Percentiles rank a stretch among this genome's conserved stretches.
Conservation (phyloP, 371 early-diverging fungal genomes). For the Mucor sp. region DNA sequence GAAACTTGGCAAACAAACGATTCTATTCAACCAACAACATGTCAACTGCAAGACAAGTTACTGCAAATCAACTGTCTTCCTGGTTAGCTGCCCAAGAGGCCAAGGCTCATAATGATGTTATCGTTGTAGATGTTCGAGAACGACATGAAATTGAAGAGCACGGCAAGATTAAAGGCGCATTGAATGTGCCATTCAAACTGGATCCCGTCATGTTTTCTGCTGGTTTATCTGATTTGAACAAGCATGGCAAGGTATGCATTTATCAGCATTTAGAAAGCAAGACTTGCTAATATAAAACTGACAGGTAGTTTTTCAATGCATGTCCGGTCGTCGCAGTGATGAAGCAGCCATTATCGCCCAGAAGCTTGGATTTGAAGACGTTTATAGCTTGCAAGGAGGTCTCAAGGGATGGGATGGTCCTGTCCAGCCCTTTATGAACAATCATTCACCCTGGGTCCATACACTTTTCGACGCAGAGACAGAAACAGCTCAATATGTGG, state of each 20-base stretch:
- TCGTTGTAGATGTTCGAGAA: conserved; percentile 31
- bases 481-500: conserved; percentile 49
- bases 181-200: conserved; percentile 27
- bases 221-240: conserved; percentile 27
- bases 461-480: conserved; percentile 44
- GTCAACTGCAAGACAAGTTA: background rate
- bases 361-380: conserved; percentile 34
- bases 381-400: conserved; percentile 40
- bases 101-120: background rate
- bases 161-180: conserved; percentile 27
- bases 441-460: conserved; percentile 53
- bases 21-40: background rate
- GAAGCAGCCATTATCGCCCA: conserved; percentile 31
- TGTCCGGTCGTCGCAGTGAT: conserved; percentile 43
- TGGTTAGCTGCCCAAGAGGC: conserved; percentile 8
- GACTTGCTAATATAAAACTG: background rate
- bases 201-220: conserved; percentile 16
- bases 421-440: conserved; percentile 37
- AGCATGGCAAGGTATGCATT: conserved; percentile 21
- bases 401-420: conserved; percentile 39
- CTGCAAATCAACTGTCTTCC: background rate
- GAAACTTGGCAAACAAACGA: background rate
- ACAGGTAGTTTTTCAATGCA: conserved; percentile 45
- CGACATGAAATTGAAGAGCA: conserved; percentile 26
- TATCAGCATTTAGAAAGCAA: background rate